phyloP scores from a whole-genome alignment of 345 rosid species.

The Schrenkiella parvula region DNA sequence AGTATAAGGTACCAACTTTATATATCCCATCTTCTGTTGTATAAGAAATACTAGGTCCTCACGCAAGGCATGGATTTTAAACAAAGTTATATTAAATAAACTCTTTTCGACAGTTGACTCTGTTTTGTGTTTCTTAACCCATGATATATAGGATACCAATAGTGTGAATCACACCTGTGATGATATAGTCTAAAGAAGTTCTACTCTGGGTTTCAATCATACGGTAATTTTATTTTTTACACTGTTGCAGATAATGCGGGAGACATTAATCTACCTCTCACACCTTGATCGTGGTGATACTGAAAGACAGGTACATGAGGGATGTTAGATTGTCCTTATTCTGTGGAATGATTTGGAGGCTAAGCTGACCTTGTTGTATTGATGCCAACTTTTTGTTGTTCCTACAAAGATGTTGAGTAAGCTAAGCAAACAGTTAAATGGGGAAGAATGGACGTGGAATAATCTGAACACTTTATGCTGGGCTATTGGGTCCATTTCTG shows the following conservation, averaged over 20 bases:
- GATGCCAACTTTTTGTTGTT: constrained; percentile 5
- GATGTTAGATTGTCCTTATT: neutral
- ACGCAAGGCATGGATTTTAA: neutral
- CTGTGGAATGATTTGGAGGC: neutral
- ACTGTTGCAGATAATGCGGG: constrained; percentile 75
- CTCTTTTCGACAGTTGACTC: neutral
- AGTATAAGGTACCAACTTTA: constrained; percentile 64
- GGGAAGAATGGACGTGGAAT: constrained; percentile 98
- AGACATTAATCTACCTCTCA: constrained; percentile 85
- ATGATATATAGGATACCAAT: neutral
- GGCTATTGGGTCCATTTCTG: constrained; percentile 99
- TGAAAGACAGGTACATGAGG: constrained; percentile 77
- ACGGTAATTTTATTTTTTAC: constrained; percentile 9
- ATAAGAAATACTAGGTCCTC: neutral
- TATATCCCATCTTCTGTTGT: neutral
- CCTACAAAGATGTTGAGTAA: constrained; percentile 77
- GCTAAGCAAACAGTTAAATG: constrained; percentile 85
- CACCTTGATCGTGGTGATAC: constrained; percentile 99
- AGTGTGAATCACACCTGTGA: neutral
- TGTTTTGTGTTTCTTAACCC: neutral
- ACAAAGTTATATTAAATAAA: neutral
- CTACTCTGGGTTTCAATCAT: neutral
- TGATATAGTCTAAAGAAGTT: neutral
- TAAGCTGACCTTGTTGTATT: constrained; percentile 9
- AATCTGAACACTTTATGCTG: constrained; percentile 93